Conservation (phyloP, 805 yeast species). For the Starmerella stigmatis region DNA sequence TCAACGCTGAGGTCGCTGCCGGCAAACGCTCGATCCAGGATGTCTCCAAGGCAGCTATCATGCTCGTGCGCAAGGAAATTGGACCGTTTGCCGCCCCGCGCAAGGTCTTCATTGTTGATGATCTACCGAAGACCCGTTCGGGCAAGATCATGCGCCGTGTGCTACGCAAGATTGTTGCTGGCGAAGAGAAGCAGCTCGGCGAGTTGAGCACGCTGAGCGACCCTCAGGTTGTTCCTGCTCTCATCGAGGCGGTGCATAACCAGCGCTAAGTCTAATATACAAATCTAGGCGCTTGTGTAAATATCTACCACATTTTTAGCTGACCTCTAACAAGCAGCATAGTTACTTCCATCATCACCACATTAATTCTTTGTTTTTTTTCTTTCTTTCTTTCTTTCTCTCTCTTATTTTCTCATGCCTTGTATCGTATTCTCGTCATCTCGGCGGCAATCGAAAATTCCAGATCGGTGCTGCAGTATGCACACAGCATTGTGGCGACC, state of each 20-base stretch:
- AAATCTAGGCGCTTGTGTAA: too few species aligned
- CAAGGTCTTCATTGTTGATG: constrained; percentile 68
- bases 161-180: constrained; percentile 81
- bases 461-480: too few species aligned
- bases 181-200: constrained; percentile 87
- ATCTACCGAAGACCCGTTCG: constrained; percentile 95
- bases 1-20: constrained; percentile 43
- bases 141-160: constrained; percentile 99
- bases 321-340: too few species aligned
- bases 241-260: constrained; percentile 50
- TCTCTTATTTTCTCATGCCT: too few species aligned
- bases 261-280: constrained; percentile 9
- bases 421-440: too few species aligned
- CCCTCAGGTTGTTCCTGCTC: constrained; percentile 69
- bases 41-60: constrained; percentile 59
- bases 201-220: constrained; percentile 83
- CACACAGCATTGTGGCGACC: too few species aligned
- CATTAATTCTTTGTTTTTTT: too few species aligned
- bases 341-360: too few species aligned
- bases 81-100: constrained; percentile 96
- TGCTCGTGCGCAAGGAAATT: constrained; percentile 84
- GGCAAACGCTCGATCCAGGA: constrained; percentile 31
- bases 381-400: too few species aligned
- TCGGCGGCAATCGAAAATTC: too few species aligned
- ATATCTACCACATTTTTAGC: too few species aligned